phyloP scores from a whole-genome alignment of 257 asterid species.

The Petunia secreta region DNA sequence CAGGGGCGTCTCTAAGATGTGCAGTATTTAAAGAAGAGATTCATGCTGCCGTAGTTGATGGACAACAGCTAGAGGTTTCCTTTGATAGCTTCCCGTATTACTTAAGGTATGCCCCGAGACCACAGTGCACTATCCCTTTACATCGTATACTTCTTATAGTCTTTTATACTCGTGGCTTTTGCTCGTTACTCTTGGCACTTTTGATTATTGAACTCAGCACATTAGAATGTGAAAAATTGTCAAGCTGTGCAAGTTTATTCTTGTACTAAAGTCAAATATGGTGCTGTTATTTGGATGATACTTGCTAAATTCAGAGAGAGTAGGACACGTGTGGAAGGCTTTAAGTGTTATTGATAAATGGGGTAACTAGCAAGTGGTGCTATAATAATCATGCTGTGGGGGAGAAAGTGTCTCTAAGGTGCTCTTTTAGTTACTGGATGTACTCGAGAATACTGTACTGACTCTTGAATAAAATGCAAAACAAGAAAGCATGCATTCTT shows the following conservation, averaged over 20 bases:
- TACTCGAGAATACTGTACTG: neutral
- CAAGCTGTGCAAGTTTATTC: neutral
- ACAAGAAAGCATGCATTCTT: neutral
- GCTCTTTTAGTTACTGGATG: neutral
- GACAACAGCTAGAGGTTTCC: conserved; percentile 63
- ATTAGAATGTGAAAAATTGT: neutral
- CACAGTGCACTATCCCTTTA: neutral
- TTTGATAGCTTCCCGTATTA: conserved; percentile 88
- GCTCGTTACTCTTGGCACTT: neutral
- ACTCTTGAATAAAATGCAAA: neutral
- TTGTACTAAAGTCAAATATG: neutral
- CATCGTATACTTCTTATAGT: neutral
- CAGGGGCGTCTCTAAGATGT: conserved; percentile 59
- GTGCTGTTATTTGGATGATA: neutral
- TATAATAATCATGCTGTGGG: neutral
- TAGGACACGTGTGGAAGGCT: neutral
- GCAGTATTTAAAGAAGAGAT: conserved; percentile 67
- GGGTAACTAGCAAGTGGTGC: neutral
- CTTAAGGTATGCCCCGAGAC: conserved; percentile 55
- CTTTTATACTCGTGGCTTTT: neutral
- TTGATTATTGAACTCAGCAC: neutral
- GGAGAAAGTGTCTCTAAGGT: neutral
- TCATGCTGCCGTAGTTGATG: conserved; percentile 60
- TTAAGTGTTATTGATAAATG: neutral
- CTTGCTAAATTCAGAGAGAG: neutral